phyloP scores from a whole-genome alignment of 116 monocot species.

The Trichopus zeylanicus region DNA sequence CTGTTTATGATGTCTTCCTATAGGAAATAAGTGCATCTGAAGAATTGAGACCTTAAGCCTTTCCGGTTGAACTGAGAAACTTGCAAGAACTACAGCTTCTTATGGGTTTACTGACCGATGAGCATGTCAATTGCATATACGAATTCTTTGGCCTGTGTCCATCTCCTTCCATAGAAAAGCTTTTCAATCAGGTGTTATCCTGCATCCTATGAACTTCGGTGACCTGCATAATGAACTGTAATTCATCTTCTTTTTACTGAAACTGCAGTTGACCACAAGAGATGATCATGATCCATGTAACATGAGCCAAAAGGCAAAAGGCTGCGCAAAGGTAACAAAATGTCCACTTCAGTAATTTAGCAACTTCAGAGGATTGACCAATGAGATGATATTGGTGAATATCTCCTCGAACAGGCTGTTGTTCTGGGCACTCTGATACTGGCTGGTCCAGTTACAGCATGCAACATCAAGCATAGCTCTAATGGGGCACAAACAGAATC shows the following conservation, averaged over 20 bases:
- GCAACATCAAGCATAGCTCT: not conserved
- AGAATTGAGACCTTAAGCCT: not conserved
- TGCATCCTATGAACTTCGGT: not conserved
- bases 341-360: slow-evolving; percentile 8
- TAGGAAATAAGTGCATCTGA: not conserved
- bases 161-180: not conserved
- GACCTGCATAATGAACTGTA: not conserved
- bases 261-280: not conserved
- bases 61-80: not conserved
- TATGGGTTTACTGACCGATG: not conserved
- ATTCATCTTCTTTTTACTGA: not conserved
- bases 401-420: slow-evolving; percentile 23
- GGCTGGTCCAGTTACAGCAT: slow-evolving; percentile 7
- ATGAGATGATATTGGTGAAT: slow-evolving; percentile 30
- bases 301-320: not conserved
- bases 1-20: not conserved
- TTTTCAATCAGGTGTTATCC: slow-evolving; percentile 3
- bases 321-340: slow-evolving; percentile 4
- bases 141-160: not conserved
- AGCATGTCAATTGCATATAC: not conserved
- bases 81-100: slow-evolving; percentile 7
- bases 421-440: slow-evolving; percentile 24
- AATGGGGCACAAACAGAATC: too few species aligned
- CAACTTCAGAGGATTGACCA: slow-evolving; percentile 23
- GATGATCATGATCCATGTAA: not conserved